Percentiles rank a stretch among this genome's conserved stretches.
Evolutionary conservation across 495 filamentous ascomycete species (phyloP).

Genomic region (Neurospora intermedia): DNA sequence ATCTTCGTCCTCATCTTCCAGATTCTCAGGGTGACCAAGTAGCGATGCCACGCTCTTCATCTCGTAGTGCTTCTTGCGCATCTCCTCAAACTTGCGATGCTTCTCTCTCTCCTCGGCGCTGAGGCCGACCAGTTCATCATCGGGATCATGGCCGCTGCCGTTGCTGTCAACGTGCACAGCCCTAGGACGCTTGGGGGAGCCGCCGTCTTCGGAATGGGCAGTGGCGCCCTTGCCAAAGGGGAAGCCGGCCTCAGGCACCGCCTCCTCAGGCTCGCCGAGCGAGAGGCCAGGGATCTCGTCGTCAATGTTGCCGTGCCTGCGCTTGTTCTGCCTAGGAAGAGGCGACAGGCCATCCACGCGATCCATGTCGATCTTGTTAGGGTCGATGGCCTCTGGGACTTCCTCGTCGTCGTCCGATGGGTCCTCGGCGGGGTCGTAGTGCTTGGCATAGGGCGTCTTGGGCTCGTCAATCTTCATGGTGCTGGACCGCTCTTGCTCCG

Average conservation of each 20-base stretch:
- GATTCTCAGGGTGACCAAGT: constrained; percentile 56
- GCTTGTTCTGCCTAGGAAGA: not conserved
- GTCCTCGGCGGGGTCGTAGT: constrained; percentile 83
- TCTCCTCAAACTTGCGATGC: constrained; percentile 79
- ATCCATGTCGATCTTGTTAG: constrained; percentile 23
- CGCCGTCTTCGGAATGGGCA: not conserved
- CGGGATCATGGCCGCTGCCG: constrained; percentile 42
- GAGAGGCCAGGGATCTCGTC: constrained; percentile 88
- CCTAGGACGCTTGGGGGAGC: constrained; percentile 27
- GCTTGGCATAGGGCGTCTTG: constrained; percentile 88
- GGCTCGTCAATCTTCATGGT: constrained; percentile 99
- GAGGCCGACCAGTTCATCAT: constrained; percentile 47
- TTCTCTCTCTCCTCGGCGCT: constrained; percentile 75
- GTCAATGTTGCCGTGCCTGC: constrained; percentile 9
- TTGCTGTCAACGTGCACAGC: constrained; percentile 60
- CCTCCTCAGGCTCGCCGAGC: constrained; percentile 89
- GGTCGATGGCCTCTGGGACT: constrained; percentile 30
- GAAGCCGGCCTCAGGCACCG: constrained; percentile 37
- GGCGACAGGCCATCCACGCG: constrained; percentile 25
- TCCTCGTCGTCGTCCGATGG: constrained; percentile 70
- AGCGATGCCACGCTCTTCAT: constrained; percentile 91
- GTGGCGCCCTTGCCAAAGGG: not conserved
- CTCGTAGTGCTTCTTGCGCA: constrained; percentile 94
- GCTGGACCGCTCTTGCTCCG: constrained; percentile 84
- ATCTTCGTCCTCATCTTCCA: constrained; percentile 25